phyloP scores from a whole-genome alignment of 108 stramenopile genomes.

The Cyclotella cryptica region DNA sequence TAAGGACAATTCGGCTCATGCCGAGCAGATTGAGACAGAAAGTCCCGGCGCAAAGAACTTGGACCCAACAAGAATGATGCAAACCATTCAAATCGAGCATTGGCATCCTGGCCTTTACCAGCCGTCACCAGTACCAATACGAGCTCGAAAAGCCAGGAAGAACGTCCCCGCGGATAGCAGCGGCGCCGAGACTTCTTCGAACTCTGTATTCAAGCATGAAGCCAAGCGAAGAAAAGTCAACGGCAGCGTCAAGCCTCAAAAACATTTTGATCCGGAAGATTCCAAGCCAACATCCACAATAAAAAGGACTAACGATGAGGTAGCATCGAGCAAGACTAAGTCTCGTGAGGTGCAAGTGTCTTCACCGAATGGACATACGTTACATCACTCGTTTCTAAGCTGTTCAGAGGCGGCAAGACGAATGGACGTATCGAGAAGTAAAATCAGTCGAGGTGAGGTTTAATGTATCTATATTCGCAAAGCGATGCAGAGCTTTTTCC shows the following conservation, averaged over 20 bases:
- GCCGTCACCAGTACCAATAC: background rate
- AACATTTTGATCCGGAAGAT: background rate
- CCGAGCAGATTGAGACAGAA: background rate
- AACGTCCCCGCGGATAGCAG: background rate
- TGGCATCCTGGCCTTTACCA: background rate
- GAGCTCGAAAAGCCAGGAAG: background rate
- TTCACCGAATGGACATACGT: background rate
- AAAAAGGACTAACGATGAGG: background rate
- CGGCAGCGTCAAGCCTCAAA: conserved; percentile 8
- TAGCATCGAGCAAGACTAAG: background rate
- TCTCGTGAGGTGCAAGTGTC: conserved; percentile 7
- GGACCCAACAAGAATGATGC: background rate
- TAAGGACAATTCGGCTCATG: background rate
- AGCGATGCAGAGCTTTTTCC: background rate
- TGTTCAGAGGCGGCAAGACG: conserved; percentile 11
- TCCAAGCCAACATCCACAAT: background rate
- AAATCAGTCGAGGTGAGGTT: conserved; percentile 10
- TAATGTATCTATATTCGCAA: background rate
- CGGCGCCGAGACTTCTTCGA: background rate
- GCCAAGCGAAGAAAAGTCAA: conserved; percentile 19
- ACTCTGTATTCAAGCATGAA: background rate
- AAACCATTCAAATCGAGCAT: background rate
- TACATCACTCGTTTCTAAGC: background rate
- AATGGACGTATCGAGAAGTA: background rate
- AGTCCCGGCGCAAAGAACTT: background rate